Percentiles rank a stretch among this genome's conserved stretches.
Evolutionary conservation across 2,329 filamentous ascomycete genomes (phyloP).

Genomic region (Zasmidium cellare): DNA sequence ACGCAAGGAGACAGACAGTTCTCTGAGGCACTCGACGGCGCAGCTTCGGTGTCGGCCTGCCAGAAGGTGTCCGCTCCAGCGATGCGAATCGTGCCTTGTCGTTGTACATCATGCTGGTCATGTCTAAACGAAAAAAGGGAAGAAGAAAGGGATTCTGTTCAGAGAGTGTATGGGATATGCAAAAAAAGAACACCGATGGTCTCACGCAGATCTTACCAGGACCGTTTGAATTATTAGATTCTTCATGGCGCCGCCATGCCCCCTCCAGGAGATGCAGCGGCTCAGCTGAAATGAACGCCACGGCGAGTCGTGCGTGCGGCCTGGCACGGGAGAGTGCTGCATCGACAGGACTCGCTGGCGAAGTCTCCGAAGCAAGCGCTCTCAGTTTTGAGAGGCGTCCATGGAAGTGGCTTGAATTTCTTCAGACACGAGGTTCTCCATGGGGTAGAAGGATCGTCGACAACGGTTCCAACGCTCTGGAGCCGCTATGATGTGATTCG

Average conservation of each 20-base stretch:
- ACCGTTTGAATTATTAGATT: not conserved
- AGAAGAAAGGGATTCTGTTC: not conserved
- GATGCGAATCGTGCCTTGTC: conserved; percentile 5
- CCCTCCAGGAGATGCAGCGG: not conserved
- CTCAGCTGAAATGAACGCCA: not conserved
- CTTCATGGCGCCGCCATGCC: not conserved
- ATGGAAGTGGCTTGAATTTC: not conserved
- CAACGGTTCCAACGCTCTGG: not conserved
- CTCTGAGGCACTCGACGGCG: conserved; percentile 3
- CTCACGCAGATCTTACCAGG: no score
- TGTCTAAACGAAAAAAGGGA: not conserved
- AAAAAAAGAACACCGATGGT: no score
- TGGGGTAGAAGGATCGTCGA: not conserved
- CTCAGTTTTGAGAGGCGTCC: not conserved
- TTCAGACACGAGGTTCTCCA: not conserved
- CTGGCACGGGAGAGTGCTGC: no score
- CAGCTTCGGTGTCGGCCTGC: not conserved
- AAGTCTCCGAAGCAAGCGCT: no score
- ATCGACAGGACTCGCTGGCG: no score
- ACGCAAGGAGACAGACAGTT: not conserved
- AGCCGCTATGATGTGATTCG: not conserved
- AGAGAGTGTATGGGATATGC: not conserved
- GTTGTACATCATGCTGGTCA: not conserved
- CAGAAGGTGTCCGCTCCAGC: not conserved
- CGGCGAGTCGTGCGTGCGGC: not conserved